These are phyloP conservation scores for Populus nigra DNA, from an alignment of 345 rosid species.

Conservation along the genomic window DNA sequence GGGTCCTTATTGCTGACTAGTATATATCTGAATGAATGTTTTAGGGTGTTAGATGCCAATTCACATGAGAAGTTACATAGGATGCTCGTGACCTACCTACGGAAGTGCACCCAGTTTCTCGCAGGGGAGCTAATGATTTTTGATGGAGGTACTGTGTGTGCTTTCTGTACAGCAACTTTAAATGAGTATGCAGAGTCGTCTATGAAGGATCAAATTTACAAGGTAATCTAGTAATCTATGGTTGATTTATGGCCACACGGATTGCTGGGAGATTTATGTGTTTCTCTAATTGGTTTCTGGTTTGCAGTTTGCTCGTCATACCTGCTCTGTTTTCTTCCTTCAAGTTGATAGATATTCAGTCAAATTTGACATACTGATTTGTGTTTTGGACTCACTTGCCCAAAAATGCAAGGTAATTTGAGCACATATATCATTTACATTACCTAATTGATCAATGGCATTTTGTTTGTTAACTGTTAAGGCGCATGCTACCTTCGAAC, in stretches of 20 bases:
- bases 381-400: conserved; percentile 43
- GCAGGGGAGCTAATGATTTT: conserved; percentile 48
- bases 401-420: conserved; percentile 54
- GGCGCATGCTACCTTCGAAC: neutral
- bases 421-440: neutral
- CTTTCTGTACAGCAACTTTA: conserved; percentile 46
- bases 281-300: conserved; percentile 16
- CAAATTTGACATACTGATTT: conserved; percentile 35
- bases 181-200: conserved; percentile 50
- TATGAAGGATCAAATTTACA: conserved; percentile 56
- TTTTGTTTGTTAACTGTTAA: neutral
- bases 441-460: neutral
- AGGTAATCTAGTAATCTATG: conserved; percentile 54
- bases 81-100: conserved; percentile 46
- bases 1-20: conserved; percentile 13
- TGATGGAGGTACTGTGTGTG: conserved; percentile 37
- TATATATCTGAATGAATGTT: conserved; percentile 6
- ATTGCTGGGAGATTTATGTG: neutral
- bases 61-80: conserved; percentile 56
- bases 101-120: conserved; percentile 51
- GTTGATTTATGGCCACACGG: neutral
- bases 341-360: conserved; percentile 35
- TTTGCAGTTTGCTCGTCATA: conserved; percentile 63
- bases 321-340: conserved; percentile 49
- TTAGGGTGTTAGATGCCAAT: conserved; percentile 62